phyloP scores from a whole-genome alignment of 768 basidiomycete genomes.

The Macrocybe gigantea region DNA sequence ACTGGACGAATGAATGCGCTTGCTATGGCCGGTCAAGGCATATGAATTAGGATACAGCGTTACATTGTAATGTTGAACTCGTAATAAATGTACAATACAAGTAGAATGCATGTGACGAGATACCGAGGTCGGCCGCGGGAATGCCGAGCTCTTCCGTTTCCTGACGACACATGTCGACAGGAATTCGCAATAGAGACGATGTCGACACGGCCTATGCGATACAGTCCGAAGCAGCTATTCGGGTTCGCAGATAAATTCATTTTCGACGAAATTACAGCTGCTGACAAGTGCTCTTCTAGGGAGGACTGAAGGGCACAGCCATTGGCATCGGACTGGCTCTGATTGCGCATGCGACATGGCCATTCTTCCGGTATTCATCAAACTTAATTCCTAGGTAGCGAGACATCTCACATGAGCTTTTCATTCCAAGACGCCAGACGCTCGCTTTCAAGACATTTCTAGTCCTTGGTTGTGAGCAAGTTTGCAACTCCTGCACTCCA shows the following conservation, averaged over 20 bases:
- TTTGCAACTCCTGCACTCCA: constrained; percentile 7
- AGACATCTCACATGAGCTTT: constrained; percentile 1
- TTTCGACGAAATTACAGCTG: neutral
- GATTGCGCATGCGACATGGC: constrained; percentile 68
- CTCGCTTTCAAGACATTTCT: constrained; percentile 79
- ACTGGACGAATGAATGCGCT: constrained; percentile 27
- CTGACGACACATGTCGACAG: constrained; percentile 20
- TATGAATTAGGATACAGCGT: neutral
- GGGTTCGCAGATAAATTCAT: constrained; percentile 31
- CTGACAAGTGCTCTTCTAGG: constrained; percentile 28
- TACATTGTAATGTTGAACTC: neutral
- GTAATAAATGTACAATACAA: neutral
- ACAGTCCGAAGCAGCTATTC: constrained; percentile 52
- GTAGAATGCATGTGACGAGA: no score
- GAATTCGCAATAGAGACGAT: constrained; percentile 44
- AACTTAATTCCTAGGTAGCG: neutral
- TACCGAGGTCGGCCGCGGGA: no score
- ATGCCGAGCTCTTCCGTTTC: no score
- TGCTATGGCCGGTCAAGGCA: no score
- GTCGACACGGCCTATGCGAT: constrained; percentile 53
- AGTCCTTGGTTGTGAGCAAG: constrained; percentile 57
- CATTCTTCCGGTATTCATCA: constrained; percentile 52
- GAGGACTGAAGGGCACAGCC: constrained; percentile 44
- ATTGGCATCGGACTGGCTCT: constrained; percentile 56
- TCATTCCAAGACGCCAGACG: constrained; percentile 58